These are phyloP conservation scores for Rhodotorula sp. DNA, from an alignment of 1,284 basidiomycete species.

Conservation along the genomic window DNA sequence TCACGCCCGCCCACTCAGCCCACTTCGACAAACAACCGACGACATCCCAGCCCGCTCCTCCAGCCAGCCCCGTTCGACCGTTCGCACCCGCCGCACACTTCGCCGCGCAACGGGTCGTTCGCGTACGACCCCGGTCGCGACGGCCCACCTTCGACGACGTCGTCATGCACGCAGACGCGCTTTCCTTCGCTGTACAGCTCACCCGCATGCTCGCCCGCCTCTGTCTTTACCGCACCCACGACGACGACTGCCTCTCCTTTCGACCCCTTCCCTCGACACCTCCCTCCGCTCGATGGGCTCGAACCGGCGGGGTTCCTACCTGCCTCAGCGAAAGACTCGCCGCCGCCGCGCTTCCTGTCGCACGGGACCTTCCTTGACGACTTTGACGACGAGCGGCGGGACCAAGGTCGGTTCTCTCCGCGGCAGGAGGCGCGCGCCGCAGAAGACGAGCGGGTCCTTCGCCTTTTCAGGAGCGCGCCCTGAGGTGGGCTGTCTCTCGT, in stretches of 20 bases:
- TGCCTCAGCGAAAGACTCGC: background rate
- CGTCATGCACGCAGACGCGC: background rate
- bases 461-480: constrained; percentile 9
- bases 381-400: background rate
- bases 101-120: background rate
- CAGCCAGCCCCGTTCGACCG: background rate
- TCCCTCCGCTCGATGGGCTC: constrained; percentile 11
- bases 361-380: background rate
- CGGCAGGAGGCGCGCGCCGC: constrained; percentile 5
- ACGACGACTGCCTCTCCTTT: constrained; percentile 4
- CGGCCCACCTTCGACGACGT: background rate
- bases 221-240: background rate
- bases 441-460: constrained; percentile 35
- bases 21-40: background rate
- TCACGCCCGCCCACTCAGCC: background rate
- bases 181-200: background rate
- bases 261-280: constrained; percentile 7
- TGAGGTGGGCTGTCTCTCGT: no score
- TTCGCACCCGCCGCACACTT: background rate
- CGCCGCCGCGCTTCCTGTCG: constrained; percentile 3
- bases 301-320: background rate
- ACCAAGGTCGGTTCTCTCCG: background rate
- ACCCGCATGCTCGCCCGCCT: background rate
- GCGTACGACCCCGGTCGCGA: constrained; percentile 3
- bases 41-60: no score